Evolutionary conservation across 2,329 filamentous ascomycete species (phyloP).

Genomic region (Verticillium klebahnii): DNA sequence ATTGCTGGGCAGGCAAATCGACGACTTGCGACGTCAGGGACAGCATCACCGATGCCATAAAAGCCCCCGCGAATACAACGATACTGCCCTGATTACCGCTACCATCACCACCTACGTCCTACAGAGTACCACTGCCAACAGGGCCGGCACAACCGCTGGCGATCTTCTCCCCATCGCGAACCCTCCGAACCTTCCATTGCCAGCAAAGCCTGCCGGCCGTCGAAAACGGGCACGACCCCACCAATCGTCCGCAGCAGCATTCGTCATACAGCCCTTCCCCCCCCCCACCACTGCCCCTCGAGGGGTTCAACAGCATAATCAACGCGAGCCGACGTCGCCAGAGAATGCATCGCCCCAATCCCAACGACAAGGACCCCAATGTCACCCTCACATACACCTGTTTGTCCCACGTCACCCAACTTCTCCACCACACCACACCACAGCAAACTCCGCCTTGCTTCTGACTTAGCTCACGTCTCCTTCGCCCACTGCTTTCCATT

Average conservation of each 20-base stretch:
- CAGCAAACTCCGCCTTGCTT: too few relatives aligned
- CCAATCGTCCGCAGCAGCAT: background rate
- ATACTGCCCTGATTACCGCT: background rate
- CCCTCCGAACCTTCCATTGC: background rate
- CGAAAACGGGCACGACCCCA: background rate
- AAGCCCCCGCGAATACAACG: background rate
- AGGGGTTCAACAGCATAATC: background rate
- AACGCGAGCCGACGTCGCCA: background rate
- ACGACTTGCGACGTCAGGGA: too few relatives aligned
- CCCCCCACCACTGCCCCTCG: background rate
- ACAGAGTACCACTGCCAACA: background rate
- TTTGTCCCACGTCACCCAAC: background rate
- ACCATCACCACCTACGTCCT: background rate
- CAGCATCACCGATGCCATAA: background rate
- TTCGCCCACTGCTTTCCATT: conserved; percentile 47
- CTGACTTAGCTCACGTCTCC: conserved; percentile 20
- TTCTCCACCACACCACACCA: background rate
- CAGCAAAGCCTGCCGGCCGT: background rate
- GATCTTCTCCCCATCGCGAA: background rate
- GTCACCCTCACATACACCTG: background rate
- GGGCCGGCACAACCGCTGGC: background rate
- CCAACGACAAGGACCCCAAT: background rate
- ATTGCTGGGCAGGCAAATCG: too few relatives aligned
- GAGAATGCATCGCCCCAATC: background rate
- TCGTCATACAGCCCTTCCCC: background rate